These are phyloP conservation scores for Ulvella scutata DNA, from an alignment of 139 green algal species.

Conservation along the genomic window DNA sequence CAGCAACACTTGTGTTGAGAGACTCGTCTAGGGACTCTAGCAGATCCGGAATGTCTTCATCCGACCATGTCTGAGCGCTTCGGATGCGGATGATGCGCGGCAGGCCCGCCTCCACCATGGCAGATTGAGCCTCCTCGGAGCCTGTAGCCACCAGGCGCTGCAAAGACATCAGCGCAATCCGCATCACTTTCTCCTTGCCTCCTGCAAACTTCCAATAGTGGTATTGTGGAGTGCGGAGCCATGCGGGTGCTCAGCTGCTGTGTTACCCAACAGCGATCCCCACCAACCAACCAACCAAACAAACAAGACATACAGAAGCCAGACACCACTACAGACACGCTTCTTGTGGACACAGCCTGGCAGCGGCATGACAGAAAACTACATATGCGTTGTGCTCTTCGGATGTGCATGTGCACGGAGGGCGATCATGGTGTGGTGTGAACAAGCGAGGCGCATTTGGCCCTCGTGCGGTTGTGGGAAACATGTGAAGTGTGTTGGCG, in stretches of 20 bases:
- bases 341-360: too few relatives aligned
- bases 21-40: constrained; percentile 64
- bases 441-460: too few relatives aligned
- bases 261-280: not conserved
- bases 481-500: too few relatives aligned
- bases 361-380: too few relatives aligned
- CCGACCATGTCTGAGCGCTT: constrained; percentile 55
- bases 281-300: not conserved
- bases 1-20: constrained; percentile 47
- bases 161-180: constrained; percentile 64
- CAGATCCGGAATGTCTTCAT: constrained; percentile 69
- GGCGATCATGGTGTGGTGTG: too few relatives aligned
- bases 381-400: too few relatives aligned
- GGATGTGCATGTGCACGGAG: too few relatives aligned
- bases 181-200: constrained; percentile 92
- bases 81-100: constrained; percentile 48
- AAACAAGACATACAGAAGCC: too few relatives aligned
- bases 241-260: not conserved
- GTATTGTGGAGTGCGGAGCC: not conserved
- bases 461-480: too few relatives aligned
- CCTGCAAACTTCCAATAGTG: too few relatives aligned
- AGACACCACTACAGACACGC: too few relatives aligned
- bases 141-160: constrained; percentile 58
- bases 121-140: constrained; percentile 20
- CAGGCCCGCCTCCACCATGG: constrained; percentile 71